Conservation (phyloP, 2,329 filamentous ascomycete species). For the Sclerotinia trifoliorum region DNA sequence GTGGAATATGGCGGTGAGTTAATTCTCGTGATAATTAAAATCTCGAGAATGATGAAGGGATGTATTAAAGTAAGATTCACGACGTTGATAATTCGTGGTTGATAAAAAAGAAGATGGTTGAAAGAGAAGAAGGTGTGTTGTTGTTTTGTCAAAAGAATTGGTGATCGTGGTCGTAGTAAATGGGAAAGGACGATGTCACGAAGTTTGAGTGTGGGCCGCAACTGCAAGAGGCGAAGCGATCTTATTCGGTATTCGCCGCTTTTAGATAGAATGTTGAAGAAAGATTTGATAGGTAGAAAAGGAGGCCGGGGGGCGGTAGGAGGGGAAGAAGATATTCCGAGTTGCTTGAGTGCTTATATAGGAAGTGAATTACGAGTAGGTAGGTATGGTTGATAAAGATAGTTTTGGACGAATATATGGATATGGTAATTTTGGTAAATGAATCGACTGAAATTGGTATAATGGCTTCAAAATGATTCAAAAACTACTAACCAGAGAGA, state of each 20-base stretch:
- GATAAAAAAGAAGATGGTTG: constrained; percentile 20
- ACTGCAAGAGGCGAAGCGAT: constrained; percentile 25
- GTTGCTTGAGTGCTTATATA: neutral
- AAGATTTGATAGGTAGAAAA: constrained; percentile 9
- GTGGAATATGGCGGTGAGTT: constrained; percentile 21
- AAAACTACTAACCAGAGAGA: too few relatives aligned
- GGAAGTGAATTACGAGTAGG: neutral
- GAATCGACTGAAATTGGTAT: neutral
- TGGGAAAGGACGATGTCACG: constrained; percentile 23
- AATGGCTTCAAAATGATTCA: too few relatives aligned
- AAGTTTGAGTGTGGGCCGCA: constrained; percentile 23
- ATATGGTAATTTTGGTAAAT: neutral
- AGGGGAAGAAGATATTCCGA: neutral
- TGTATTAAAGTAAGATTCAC: constrained; percentile 21
- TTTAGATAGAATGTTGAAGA: constrained; percentile 16
- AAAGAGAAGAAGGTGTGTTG: constrained; percentile 20
- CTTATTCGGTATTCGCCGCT: constrained; percentile 22
- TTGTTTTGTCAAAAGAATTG: constrained; percentile 24
- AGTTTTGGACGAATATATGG: neutral
- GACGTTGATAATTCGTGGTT: constrained; percentile 24
- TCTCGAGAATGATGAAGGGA: constrained; percentile 20
- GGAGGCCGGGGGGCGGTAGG: neutral
- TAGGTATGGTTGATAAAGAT: neutral
- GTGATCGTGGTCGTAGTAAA: constrained; percentile 25
- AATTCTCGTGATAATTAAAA: constrained; percentile 18